Evolutionary conservation across 2,329 filamentous ascomycete species (phyloP).

Genomic region (Blastomyces emzantsi): DNA sequence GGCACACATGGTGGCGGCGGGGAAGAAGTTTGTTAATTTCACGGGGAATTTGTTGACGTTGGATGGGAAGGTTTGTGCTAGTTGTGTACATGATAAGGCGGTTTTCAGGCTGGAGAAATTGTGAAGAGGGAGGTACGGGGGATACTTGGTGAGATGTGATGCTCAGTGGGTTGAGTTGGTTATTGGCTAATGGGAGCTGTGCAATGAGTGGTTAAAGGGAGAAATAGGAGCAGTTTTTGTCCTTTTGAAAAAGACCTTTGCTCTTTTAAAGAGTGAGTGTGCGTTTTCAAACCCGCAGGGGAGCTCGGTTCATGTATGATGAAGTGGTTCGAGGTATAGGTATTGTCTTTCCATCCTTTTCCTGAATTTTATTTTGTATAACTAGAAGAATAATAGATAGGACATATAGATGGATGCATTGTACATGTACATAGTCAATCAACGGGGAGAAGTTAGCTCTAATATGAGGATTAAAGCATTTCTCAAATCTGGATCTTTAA

Average conservation of each 20-base stretch:
- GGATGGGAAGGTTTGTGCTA: conserved; percentile 35
- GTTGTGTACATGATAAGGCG: conserved; percentile 8
- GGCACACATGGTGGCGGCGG: conserved; percentile 50
- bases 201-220: not conserved
- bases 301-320: not conserved
- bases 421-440: not conserved
- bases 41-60: conserved; percentile 47
- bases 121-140: not conserved
- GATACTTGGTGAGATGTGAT: not conserved
- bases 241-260: not conserved
- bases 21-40: conserved; percentile 45
- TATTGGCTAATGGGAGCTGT: not conserved
- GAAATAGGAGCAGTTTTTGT: no score
- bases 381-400: not conserved
- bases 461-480: not conserved
- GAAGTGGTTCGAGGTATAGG: not conserved
- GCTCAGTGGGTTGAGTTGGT: not conserved
- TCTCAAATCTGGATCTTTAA: not conserved
- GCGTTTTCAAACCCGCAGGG: not conserved
- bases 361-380: not conserved
- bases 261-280: not conserved
- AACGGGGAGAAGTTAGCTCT: not conserved
- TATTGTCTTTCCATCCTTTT: not conserved
- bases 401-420: not conserved
- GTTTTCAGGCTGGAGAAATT: not conserved